These are phyloP conservation scores for Agrostemma githago DNA, from an alignment of 148 eudicot genomes.

Conservation along the genomic window DNA sequence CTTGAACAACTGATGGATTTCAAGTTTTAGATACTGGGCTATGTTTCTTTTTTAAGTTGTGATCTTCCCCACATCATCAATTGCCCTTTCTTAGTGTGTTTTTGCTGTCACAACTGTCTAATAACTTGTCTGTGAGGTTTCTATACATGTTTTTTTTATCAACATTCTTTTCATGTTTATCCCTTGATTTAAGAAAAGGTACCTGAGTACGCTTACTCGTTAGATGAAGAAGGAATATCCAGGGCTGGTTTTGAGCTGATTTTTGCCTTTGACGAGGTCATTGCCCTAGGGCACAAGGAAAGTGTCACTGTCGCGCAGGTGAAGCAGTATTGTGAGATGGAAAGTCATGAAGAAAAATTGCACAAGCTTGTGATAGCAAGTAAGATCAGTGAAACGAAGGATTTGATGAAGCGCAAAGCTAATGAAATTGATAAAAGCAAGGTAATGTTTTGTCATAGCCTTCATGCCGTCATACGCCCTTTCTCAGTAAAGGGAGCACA, in stretches of 20 bases:
- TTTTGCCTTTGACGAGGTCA: slow-evolving; percentile 94
- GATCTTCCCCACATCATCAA: neutral
- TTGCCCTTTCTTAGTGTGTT: neutral
- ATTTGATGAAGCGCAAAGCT: slow-evolving; percentile 95
- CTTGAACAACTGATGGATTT: neutral
- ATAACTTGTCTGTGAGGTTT: slow-evolving; percentile 4
- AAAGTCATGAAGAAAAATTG: slow-evolving; percentile 97
- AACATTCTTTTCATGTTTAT: slow-evolving; percentile 15
- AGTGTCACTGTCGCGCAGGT: slow-evolving; percentile 91
- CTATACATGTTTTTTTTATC: neutral
- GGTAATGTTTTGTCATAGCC: slow-evolving; percentile 35
- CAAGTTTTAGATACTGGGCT: neutral
- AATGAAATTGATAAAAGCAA: slow-evolving; percentile 93
- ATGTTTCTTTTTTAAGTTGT: neutral
- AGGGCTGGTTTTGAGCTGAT: slow-evolving; percentile 83
- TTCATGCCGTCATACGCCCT: neutral
- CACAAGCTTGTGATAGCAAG: slow-evolving; percentile 87
- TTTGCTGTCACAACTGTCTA: neutral
- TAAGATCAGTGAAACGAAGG: slow-evolving; percentile 95
- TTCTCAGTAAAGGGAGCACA: neutral
- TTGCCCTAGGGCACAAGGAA: slow-evolving; percentile 94
- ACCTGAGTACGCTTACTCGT: slow-evolving; percentile 75
- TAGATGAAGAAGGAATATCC: slow-evolving; percentile 92
- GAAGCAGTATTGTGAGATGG: slow-evolving; percentile 98
- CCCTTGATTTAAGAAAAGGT: slow-evolving; percentile 65